Evolutionary conservation across 805 yeast species (phyloP).

Genomic region (Ogataea degrootiae): DNA sequence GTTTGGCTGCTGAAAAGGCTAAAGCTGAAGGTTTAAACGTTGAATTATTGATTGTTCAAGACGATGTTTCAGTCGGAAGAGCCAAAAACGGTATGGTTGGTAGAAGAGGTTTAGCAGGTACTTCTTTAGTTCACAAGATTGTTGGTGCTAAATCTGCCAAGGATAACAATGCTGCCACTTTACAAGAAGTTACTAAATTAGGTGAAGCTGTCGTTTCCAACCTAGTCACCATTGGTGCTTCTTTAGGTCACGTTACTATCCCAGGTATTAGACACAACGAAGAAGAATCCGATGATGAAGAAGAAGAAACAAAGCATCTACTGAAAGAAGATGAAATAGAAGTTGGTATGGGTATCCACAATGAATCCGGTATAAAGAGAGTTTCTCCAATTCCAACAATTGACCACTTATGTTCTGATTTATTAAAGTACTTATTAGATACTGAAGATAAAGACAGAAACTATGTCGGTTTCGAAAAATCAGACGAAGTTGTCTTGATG

Average conservation of each 20-base stretch:
- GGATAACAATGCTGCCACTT: constrained; percentile 30
- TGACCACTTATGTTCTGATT: constrained; percentile 50
- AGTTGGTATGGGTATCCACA: constrained; percentile 93
- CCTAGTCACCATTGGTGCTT: constrained; percentile 83
- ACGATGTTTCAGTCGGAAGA: constrained; percentile 93
- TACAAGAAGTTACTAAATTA: constrained; percentile 50
- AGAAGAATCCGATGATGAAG: constrained; percentile 24
- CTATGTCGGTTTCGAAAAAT: constrained; percentile 60
- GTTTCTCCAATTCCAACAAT: constrained; percentile 66
- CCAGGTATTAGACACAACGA: constrained; percentile 68
- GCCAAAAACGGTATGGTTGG: constrained; percentile 89
- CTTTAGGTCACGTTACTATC: constrained; percentile 83
- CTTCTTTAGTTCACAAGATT: constrained; percentile 78
- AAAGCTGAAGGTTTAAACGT: constrained; percentile 69
- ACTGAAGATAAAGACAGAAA: constrained; percentile 69
- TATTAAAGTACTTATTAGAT: constrained; percentile 60
- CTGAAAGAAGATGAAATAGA: constrained; percentile 67
- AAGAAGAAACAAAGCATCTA: constrained; percentile 32
- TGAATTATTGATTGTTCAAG: constrained; percentile 75
- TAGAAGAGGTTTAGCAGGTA: constrained; percentile 91
- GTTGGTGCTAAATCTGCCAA: constrained; percentile 58
- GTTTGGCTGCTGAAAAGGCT: constrained; percentile 85
- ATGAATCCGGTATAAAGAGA: constrained; percentile 80
- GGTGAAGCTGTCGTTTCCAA: constrained; percentile 60
- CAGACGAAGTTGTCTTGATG: constrained; percentile 62